Base-by-base conservation (phyloP, 2,329 filamentous ascomycete species). In the Fusarium fujikuroi region DNA sequence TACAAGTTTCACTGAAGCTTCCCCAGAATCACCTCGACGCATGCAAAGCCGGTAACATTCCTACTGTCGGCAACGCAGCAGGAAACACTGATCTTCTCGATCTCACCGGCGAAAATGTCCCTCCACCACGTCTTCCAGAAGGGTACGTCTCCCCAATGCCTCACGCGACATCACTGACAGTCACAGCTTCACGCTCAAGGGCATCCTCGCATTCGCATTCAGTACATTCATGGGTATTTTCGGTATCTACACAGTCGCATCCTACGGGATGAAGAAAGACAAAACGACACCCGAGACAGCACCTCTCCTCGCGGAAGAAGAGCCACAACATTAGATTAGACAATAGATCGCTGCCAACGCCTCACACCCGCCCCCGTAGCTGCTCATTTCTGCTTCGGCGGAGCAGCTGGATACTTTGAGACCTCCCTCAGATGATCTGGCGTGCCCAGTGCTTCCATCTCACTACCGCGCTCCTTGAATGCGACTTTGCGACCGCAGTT, bases 191-290 rank as follows among this genome's bases (percentile, higher is more conserved):
- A 93, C 91, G 1, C 80, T 90, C 0, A 86, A 87, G 40, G 94
- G 93, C 12, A 92, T 93, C 47, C 88, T 94, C 3, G 93, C 93
- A 16, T 82, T 96, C 74, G 91, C 91, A 5, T 93, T 95, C 78
- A 93, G 91, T 77, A 88, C 88, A 71, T 70, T 95, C 7, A 87
- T 87, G 21, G 94, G 92, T 5, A 84, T 95, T 54, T 75, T 93
- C 11, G 93, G 93, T 14, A 85, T 95, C 75, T 86, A 82, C 0
- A 88, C 90, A 18, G 90, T 96, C 62, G 87, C 85, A 3, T 91
- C 91, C 70, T 95, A 93, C 80, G 92, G 90, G 28, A 62, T 78
- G 62, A 70, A 68, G 54, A 67, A 70, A 9, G 62, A 54, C 18
- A 62, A 66, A 46, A 66, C 63, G 54, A 76, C 53, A 7, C 70